Evolutionary conservation across 2,329 filamentous ascomycete species (phyloP).

Genomic region (Mycosphaerella arachidis): DNA sequence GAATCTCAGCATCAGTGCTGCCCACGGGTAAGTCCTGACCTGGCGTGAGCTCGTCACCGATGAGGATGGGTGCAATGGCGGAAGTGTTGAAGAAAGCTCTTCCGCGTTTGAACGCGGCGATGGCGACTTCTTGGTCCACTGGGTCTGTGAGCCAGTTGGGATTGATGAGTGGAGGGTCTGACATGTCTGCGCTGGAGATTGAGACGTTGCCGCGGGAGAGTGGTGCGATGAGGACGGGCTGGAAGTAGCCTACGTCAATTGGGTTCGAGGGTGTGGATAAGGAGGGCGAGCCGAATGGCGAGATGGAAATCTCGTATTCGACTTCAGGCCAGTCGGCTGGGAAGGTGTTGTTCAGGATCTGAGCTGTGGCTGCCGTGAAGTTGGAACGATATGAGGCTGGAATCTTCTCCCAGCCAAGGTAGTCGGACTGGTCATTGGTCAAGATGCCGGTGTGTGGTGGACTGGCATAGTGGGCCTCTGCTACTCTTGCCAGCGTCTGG

Average conservation of each 20-base stretch:
- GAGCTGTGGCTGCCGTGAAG: conserved; percentile 1
- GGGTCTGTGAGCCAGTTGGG: conserved; percentile 35
- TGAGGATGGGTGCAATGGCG: conserved; percentile 23
- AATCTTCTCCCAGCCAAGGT: conserved; percentile 13
- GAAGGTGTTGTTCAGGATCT: conserved; percentile 1
- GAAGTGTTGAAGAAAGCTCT: conserved; percentile 27
- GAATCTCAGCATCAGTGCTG: conserved; percentile 9
- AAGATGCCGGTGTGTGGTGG: conserved; percentile 6
- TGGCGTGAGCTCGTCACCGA: conserved; percentile 16
- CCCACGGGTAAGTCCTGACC: conserved; percentile 8
- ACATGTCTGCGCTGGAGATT: conserved; percentile 27
- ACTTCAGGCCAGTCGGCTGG: conserved; percentile 13
- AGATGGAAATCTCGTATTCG: conserved; percentile 15
- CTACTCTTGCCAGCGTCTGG: background rate
- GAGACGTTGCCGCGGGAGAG: conserved; percentile 36
- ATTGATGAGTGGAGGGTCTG: conserved; percentile 31
- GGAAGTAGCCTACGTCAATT: background rate
- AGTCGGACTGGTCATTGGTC: conserved; percentile 10
- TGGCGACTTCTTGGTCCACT: conserved; percentile 30
- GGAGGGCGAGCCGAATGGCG: background rate
- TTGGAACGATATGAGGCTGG: background rate
- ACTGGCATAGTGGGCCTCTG: background rate
- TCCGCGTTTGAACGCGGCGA: conserved; percentile 32
- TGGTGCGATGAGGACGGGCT: conserved; percentile 20
- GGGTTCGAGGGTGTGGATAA: background rate